These are phyloP conservation scores for Linum tenue DNA, from an alignment of 345 rosid species.

Conservation along the genomic window DNA sequence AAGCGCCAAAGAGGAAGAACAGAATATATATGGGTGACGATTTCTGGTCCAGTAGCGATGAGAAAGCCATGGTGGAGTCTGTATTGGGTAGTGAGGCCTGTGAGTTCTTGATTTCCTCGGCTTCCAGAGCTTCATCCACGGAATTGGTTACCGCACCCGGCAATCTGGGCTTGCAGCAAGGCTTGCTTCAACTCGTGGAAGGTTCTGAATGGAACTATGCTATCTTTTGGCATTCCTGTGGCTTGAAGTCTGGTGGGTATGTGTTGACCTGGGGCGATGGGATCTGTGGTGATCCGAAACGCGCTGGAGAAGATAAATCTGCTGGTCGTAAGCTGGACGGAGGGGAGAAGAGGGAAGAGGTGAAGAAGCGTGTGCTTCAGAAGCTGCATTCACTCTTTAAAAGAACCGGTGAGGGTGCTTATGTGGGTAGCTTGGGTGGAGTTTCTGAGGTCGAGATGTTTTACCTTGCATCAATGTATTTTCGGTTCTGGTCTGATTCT, in stretches of 20 bases:
- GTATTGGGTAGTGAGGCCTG: constrained; percentile 68
- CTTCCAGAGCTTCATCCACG: constrained; percentile 29
- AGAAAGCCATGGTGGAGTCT: constrained; percentile 63
- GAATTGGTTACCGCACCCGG: constrained; percentile 41
- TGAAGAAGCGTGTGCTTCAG: constrained; percentile 54
- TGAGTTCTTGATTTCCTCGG: constrained; percentile 48
- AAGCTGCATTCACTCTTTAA: constrained; percentile 55
- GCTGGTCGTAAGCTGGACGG: constrained; percentile 24
- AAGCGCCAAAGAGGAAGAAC: constrained; percentile 3
- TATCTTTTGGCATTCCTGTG: constrained; percentile 55
- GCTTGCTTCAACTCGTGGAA: constrained; percentile 51
- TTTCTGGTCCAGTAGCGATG: constrained; percentile 50
- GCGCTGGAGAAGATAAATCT: constrained; percentile 7
- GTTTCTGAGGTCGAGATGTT: constrained; percentile 70
- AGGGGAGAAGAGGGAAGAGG: constrained; percentile 42
- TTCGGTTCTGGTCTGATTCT: constrained; percentile 52
- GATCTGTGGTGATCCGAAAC: constrained; percentile 36
- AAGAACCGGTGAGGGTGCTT: constrained; percentile 33
- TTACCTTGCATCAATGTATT: constrained; percentile 58
- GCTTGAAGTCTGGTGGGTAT: constrained; percentile 54
- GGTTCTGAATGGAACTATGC: constrained; percentile 75
- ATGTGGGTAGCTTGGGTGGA: constrained; percentile 28
- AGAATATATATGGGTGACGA: constrained; percentile 48
- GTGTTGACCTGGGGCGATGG: constrained; percentile 88
- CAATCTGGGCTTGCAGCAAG: constrained; percentile 52